These are phyloP conservation scores for Arthrocladium fulminans DNA, from an alignment of 2,329 filamentous ascomycete genomes.

Conservation along the genomic window DNA sequence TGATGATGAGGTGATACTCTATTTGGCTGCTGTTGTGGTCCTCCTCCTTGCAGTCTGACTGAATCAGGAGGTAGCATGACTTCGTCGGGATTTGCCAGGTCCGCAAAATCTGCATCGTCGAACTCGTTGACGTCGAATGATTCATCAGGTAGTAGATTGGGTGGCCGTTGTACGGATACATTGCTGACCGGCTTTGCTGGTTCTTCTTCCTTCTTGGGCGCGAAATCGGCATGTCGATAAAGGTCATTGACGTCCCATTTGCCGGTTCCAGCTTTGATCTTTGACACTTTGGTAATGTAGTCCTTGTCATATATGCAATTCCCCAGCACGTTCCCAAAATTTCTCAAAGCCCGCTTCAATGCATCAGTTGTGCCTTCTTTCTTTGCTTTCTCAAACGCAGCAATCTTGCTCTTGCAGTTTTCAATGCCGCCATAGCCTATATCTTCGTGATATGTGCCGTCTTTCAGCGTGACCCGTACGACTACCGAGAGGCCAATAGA, in stretches of 20 bases:
- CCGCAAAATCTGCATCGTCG: slow-evolving; percentile 67
- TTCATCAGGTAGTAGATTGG: slow-evolving; percentile 25
- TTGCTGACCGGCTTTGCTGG: slow-evolving; percentile 24
- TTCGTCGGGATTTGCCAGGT: slow-evolving; percentile 68
- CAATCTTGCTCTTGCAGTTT: slow-evolving; percentile 89
- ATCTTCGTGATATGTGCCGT: slow-evolving; percentile 96
- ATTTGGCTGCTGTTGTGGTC: neutral
- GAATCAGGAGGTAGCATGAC: slow-evolving; percentile 46
- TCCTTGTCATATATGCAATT: slow-evolving; percentile 98
- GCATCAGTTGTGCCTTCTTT: slow-evolving; percentile 96
- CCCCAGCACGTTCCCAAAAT: slow-evolving; percentile 92
- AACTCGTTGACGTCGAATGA: slow-evolving; percentile 47
- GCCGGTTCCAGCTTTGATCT: slow-evolving; percentile 69
- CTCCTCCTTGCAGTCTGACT: neutral
- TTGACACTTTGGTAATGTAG: slow-evolving; percentile 81
- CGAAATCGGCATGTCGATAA: slow-evolving; percentile 71
- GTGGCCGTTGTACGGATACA: slow-evolving; percentile 21
- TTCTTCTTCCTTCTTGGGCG: slow-evolving; percentile 50
- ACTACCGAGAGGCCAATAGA: slow-evolving; percentile 83
- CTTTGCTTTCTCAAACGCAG: slow-evolving; percentile 96
- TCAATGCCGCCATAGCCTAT: slow-evolving; percentile 95
- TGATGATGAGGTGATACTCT: slow-evolving; percentile 1
- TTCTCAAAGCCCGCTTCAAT: slow-evolving; percentile 78
- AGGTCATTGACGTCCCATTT: slow-evolving; percentile 73
- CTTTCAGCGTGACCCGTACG: slow-evolving; percentile 77